Evolutionary conservation across 805 yeast species (phyloP), one percentile per base, ranked within the genome.

Genomic region (Komagataella populi): DNA sequence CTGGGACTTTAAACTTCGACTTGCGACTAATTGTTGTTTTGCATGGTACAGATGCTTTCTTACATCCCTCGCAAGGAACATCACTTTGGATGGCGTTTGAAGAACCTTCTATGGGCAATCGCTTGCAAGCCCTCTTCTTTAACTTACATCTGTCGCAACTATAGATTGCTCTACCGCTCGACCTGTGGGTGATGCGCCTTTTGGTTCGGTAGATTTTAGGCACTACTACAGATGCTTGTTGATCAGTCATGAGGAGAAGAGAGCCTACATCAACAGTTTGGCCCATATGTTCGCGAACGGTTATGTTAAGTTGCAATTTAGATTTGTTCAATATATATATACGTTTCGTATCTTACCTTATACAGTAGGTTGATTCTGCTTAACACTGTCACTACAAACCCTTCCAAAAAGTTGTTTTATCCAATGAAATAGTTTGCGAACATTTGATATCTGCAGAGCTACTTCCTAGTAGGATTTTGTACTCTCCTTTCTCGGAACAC

Each of bases 401-500:
- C 16, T 43, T 24, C 52, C 49, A 47, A 22, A 46, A 46, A n/a
- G 47, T 24, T 20, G 48, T 50, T 6, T 16, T n/a, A 14, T 20
- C 49, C 2, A 47, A n/a, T 8, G 24, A 8, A n/a, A 47, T 2
- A 2, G 36, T 4, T 20, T 47, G 16, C 20, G 16, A 14, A n/a
- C 6, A 16, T 17, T 23, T n/a, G 20, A 22, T n/a, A 12, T 47
- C 49, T 8, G 49, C 46, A 6, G 50, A 48, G 46, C 24, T 17
- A 5, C 22, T 63, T 49, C 80, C 81, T 20, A 77, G 74, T 46
- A 69, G 64, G 8, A 74, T 74, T 16, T 67, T 63, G 63, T 80
- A 81, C 6, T 64, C 65, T 50, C 79, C 86, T 51, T 66, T 66
- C 59, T 76, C 79, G 17, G 70, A 63, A 50, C 70, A 65, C 85